A percentile compares a stretch with the other conserved stretches of the same genome.
Evolutionary conservation across 192 early-diverging fungal species (phyloP).

Genomic region (Backusella westeae): DNA sequence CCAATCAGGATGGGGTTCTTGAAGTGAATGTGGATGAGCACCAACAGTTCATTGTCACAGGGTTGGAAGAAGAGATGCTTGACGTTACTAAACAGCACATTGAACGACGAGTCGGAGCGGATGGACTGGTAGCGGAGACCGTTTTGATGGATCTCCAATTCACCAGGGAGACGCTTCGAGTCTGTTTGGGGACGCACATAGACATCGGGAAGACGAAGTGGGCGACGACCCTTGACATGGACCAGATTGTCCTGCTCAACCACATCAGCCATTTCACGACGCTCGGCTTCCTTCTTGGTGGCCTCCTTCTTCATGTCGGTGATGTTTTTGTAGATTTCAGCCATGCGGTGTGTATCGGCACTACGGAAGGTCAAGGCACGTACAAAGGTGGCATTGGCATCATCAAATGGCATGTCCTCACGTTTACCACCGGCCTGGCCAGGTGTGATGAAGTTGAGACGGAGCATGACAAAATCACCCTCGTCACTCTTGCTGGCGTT

Average conservation of each 20-base stretch:
- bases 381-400: slow-evolving; percentile 86
- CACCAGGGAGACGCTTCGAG: slow-evolving; percentile 89
- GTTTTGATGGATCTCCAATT: slow-evolving; percentile 95
- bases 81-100: slow-evolving; percentile 97
- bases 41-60: slow-evolving; percentile 95
- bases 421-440: slow-evolving; percentile 92
- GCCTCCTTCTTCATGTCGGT: slow-evolving; percentile 91
- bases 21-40: slow-evolving; percentile 93
- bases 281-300: slow-evolving; percentile 89
- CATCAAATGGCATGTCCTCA: slow-evolving; percentile 84
- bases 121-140: slow-evolving; percentile 90
- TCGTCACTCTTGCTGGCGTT: slow-evolving; percentile 94
- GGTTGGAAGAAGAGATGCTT: slow-evolving; percentile 98
- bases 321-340: slow-evolving; percentile 83
- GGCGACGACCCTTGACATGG: slow-evolving; percentile 71
- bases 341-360: slow-evolving; percentile 77
- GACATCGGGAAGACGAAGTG: slow-evolving; percentile 82
- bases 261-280: slow-evolving; percentile 94
- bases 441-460: slow-evolving; percentile 95
- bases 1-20: slow-evolving; percentile 97
- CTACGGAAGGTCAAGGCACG: slow-evolving; percentile 90
- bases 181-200: slow-evolving; percentile 91
- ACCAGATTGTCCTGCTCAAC: slow-evolving; percentile 91
- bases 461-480: slow-evolving; percentile 83
- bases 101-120: slow-evolving; percentile 75